Evolutionary conservation across 352 stramenopile genomes (phyloP).

Genomic region (Globisporangium uncinulatum): DNA sequence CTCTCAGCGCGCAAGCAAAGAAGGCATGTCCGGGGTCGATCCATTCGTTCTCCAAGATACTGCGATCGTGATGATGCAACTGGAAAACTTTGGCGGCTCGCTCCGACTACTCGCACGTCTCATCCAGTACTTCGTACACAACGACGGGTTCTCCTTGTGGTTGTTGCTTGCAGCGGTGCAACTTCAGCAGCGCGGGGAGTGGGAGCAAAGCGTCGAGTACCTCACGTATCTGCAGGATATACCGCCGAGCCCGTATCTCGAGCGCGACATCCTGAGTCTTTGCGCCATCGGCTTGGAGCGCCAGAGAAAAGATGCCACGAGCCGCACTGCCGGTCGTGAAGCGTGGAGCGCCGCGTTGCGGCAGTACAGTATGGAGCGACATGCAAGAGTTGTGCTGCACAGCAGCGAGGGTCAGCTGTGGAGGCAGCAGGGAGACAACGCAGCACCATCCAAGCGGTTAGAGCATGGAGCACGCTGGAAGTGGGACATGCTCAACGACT

Average conservation of each 20-base stretch:
- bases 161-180: conserved; percentile 54
- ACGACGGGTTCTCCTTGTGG: conserved; percentile 43
- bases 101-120: conserved; percentile 48
- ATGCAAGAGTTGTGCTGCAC: conserved; percentile 9
- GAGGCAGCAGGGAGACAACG: neutral
- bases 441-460: neutral
- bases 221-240: conserved; percentile 55
- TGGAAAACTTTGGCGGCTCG: conserved; percentile 38
- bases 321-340: conserved; percentile 22
- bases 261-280: conserved; percentile 52
- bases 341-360: conserved; percentile 56
- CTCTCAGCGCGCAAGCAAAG: neutral
- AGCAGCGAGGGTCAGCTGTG: neutral
- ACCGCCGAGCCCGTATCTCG: conserved; percentile 37
- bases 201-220: conserved; percentile 54
- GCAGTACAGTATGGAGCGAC: conserved; percentile 43
- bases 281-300: conserved; percentile 52
- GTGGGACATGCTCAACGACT: conserved; percentile 43
- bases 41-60: conserved; percentile 50
- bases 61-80: conserved; percentile 60
- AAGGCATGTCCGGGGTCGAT: conserved; percentile 16
- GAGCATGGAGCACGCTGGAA: conserved; percentile 19
- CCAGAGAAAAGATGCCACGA: conserved; percentile 4
- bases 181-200: conserved; percentile 48
- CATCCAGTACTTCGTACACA: conserved; percentile 48